Percentiles rank a stretch among this genome's conserved stretches.
These are phyloP conservation scores for Tylopilus sp. DNA, from an alignment of 1,284 basidiomycete genomes.

Conservation along the genomic window DNA sequence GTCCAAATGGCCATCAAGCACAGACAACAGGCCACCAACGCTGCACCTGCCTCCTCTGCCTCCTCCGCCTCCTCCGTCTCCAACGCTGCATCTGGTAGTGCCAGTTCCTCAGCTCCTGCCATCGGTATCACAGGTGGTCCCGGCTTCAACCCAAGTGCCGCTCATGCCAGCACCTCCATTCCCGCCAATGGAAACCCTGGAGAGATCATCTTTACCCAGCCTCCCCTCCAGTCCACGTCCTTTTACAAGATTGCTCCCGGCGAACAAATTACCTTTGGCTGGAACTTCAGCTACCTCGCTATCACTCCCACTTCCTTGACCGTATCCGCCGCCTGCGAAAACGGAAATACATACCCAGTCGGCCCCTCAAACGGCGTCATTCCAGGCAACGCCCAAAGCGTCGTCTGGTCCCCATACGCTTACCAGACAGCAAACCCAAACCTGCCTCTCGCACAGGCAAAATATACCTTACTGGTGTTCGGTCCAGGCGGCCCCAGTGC, in stretches of 20 bases:
- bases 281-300: slow-evolving; percentile 79
- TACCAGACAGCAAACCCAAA: slow-evolving; percentile 68
- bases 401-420: slow-evolving; percentile 79
- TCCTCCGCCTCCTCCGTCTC: slow-evolving; percentile 12
- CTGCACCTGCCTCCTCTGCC: slow-evolving; percentile 7
- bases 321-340: slow-evolving; percentile 76
- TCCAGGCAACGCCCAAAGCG: slow-evolving; percentile 62
- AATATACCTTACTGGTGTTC: slow-evolving; percentile 76
- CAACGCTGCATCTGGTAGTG: neutral
- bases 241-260: slow-evolving; percentile 85
- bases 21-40: slow-evolving; percentile 23
- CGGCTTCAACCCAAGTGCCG: slow-evolving; percentile 22
- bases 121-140: slow-evolving; percentile 29
- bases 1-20: slow-evolving; percentile 18
- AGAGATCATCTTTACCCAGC: slow-evolving; percentile 69
- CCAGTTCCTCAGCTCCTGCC: neutral
- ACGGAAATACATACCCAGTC: slow-evolving; percentile 85
- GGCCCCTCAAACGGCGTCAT: slow-evolving; percentile 75
- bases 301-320: slow-evolving; percentile 72
- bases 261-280: slow-evolving; percentile 83
- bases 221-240: slow-evolving; percentile 73
- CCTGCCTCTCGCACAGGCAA: slow-evolving; percentile 67
- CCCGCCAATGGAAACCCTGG: slow-evolving; percentile 61
- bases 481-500: slow-evolving; percentile 73
- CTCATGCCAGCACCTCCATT: slow-evolving; percentile 29